Conservation (phyloP, 2,329 filamentous ascomycete species). For the Thielaviopsis populi region DNA sequence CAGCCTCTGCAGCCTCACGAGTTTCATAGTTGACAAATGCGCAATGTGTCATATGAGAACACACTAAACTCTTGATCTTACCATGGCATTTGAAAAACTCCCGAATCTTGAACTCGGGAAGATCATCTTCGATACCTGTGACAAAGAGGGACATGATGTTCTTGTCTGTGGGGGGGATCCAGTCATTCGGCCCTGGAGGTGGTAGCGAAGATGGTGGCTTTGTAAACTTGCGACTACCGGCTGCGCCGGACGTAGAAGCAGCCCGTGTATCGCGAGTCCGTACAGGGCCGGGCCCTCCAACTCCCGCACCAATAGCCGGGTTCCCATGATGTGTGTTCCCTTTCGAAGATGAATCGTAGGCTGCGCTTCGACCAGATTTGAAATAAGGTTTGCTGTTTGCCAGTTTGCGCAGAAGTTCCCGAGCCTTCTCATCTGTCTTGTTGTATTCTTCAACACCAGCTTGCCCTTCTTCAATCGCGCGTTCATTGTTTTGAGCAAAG, state of each 20-base stretch:
- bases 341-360: slow-evolving; percentile 33
- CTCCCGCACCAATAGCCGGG: slow-evolving; percentile 38
- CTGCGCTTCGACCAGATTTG: slow-evolving; percentile 66
- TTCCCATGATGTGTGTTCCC: slow-evolving; percentile 28
- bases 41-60: slow-evolving; percentile 93
- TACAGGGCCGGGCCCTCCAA: slow-evolving; percentile 58
- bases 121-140: slow-evolving; percentile 88
- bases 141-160: slow-evolving; percentile 90
- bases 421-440: slow-evolving; percentile 91
- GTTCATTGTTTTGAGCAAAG: slow-evolving; percentile 94
- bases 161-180: slow-evolving; percentile 64
- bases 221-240: slow-evolving; percentile 30
- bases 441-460: slow-evolving; percentile 81
- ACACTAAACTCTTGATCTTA: slow-evolving; percentile 81
- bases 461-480: slow-evolving; percentile 81
- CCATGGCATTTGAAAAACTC: slow-evolving; percentile 82
- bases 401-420: slow-evolving; percentile 68
- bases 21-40: slow-evolving; percentile 92
- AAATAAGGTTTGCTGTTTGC: slow-evolving; percentile 94
- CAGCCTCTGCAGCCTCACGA: slow-evolving; percentile 69
- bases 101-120: slow-evolving; percentile 81
- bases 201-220: slow-evolving; percentile 25
- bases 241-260: slow-evolving; percentile 34
- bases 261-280: slow-evolving; percentile 53
- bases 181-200: slow-evolving; percentile 63